Conservation (phyloP, 148 eudicot species). For the Talinum fruticosum region DNA sequence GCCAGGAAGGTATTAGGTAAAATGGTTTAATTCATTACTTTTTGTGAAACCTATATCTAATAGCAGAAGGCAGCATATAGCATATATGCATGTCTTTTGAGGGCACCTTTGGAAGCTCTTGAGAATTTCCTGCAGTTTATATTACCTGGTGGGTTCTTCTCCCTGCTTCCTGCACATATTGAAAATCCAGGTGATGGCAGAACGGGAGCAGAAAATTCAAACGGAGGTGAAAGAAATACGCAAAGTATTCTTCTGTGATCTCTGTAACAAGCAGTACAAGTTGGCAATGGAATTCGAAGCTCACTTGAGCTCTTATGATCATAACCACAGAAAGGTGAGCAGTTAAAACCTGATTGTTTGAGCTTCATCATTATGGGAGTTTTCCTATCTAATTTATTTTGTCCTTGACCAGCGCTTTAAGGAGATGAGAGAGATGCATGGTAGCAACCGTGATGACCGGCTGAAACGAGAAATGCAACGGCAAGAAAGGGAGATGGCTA, state of each 20-base stretch:
- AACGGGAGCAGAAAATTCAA: conserved; percentile 97
- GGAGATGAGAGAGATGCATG: conserved; percentile 98
- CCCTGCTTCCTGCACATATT: conserved; percentile 98
- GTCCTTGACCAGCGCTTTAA: conserved; percentile 65
- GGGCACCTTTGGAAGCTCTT: conserved; percentile 90
- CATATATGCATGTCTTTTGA: conserved; percentile 92
- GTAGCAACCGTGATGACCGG: conserved; percentile 87
- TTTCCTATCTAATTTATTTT: conserved; percentile 2
- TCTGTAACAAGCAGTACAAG: conserved; percentile 96
- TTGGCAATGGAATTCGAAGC: conserved; percentile 97
- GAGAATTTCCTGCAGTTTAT: conserved; percentile 99
- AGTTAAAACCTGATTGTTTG: neutral
- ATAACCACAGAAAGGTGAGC: conserved; percentile 91
- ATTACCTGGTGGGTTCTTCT: conserved; percentile 99
- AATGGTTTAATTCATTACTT: conserved; percentile 59
- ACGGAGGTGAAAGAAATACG: conserved; percentile 95
- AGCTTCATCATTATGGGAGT: neutral
- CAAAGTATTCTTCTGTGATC: conserved; percentile 83
- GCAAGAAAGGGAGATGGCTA: conserved; percentile 93
- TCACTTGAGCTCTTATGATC: conserved; percentile 95
- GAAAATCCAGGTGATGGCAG: conserved; percentile 99
- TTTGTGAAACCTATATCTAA: conserved; percentile 70
- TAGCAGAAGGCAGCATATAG: conserved; percentile 94
- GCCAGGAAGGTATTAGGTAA: conserved; percentile 23
- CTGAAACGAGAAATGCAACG: conserved; percentile 86